Evolutionary conservation across 164 flowering plant genomes (phyloP).

Genomic region (Aristolochia californica): DNA sequence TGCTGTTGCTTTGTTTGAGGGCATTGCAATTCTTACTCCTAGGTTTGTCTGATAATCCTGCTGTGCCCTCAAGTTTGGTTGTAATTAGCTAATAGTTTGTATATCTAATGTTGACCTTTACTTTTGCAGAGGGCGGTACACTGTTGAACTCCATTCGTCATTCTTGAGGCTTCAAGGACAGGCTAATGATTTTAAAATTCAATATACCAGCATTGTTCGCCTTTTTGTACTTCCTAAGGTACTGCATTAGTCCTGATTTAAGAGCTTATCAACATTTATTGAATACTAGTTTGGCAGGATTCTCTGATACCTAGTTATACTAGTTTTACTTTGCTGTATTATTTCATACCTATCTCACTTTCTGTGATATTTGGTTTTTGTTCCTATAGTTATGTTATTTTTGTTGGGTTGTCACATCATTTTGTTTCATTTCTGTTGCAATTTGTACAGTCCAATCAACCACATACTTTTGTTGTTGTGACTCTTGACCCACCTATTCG

Average conservation of each 20-base stretch:
- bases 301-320: too few relatives aligned
- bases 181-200: constrained; percentile 97
- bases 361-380: too few relatives aligned
- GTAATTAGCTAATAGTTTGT: too few relatives aligned
- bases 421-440: constrained; percentile 5
- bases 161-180: constrained; percentile 90
- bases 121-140: constrained; percentile 78
- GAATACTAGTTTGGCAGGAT: too few relatives aligned
- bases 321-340: too few relatives aligned
- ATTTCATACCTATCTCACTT: too few relatives aligned
- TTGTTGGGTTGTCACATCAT: neutral
- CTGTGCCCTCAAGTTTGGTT: too few relatives aligned
- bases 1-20: constrained; percentile 88
- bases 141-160: constrained; percentile 85
- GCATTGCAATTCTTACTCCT: constrained; percentile 91
- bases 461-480: constrained; percentile 86
- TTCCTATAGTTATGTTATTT: too few relatives aligned
- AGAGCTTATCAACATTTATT: too few relatives aligned
- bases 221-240: constrained; percentile 95
- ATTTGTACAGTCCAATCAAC: constrained; percentile 73
- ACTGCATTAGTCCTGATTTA: neutral
- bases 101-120: neutral
- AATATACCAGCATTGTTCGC: constrained; percentile 95
- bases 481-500: constrained; percentile 97
- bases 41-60: constrained; percentile 32